Percentiles rank a stretch among this genome's conserved stretches.
Conservation (phyloP, 805 yeast species). For the Groenewaldozyma salmanticensis region DNA sequence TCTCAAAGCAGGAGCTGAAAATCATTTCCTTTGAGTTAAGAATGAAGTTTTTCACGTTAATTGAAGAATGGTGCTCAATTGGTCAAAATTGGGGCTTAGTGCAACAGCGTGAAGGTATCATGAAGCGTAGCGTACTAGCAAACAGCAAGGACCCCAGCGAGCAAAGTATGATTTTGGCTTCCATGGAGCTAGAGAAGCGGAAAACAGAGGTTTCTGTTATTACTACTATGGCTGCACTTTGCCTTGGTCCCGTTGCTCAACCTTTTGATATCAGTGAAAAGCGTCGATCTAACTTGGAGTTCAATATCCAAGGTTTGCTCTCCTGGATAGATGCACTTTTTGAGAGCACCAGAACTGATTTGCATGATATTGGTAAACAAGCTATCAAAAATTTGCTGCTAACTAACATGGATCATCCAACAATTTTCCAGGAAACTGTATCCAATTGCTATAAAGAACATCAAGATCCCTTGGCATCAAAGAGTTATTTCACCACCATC, state of each 20-base stretch:
- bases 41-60: constrained; percentile 65
- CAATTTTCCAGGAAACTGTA: constrained; percentile 48
- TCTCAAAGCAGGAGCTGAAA: constrained; percentile 28
- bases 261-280: constrained; percentile 18
- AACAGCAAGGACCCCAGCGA: constrained; percentile 30
- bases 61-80: constrained; percentile 93
- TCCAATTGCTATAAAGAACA: constrained; percentile 57
- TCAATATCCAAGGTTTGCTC: constrained; percentile 59
- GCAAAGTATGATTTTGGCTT: constrained; percentile 42
- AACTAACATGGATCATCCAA: constrained; percentile 46
- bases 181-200: constrained; percentile 70
- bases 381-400: constrained; percentile 63
- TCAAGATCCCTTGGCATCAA: constrained; percentile 38
- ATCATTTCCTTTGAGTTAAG: constrained; percentile 86
- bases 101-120: constrained; percentile 59
- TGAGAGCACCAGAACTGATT: constrained; percentile 42
- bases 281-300: constrained; percentile 46
- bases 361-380: constrained; percentile 52
- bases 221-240: constrained; percentile 75
- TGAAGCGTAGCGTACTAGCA: constrained; percentile 30
- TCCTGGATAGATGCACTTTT: constrained; percentile 76
- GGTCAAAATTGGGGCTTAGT: constrained; percentile 57
- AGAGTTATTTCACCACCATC: constrained; percentile 61
- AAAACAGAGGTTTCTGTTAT: constrained; percentile 62
- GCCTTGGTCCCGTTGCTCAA: constrained; percentile 60